Conservation (phyloP, 106 monocot species). For the Acorus calamus region DNA sequence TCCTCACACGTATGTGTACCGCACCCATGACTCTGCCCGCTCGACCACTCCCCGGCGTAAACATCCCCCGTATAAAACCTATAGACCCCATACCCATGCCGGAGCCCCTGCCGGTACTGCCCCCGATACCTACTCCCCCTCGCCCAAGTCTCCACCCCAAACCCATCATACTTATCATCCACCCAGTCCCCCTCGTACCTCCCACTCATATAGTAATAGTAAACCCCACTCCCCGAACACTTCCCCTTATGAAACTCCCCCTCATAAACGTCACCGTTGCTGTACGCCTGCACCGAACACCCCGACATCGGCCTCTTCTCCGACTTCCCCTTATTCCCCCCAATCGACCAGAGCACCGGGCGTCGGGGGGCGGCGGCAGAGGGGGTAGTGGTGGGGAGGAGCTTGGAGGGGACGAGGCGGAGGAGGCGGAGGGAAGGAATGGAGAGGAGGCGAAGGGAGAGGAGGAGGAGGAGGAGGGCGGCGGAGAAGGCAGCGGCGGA, state of each 20-base stretch:
- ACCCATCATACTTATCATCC: constrained; percentile 88
- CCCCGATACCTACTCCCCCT: constrained; percentile 79
- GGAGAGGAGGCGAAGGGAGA: constrained; percentile 21
- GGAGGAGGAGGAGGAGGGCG: constrained; percentile 30
- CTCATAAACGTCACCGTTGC: constrained; percentile 90
- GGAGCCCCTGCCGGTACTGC: constrained; percentile 66
- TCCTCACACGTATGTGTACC: constrained; percentile 89
- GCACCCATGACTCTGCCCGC: constrained; percentile 90
- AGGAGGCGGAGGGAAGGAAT: constrained; percentile 20
- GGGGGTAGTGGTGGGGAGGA: constrained; percentile 16
- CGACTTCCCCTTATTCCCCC: constrained; percentile 10
- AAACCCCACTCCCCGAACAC: constrained; percentile 86
- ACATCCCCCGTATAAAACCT: constrained; percentile 87
- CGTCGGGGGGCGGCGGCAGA: constrained; percentile 10
- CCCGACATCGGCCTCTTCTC: constrained; percentile 24
- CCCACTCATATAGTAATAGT: constrained; percentile 97
- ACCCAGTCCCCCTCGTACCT: constrained; percentile 94
- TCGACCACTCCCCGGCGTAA: constrained; percentile 87
- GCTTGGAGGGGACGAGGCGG: constrained; percentile 11
- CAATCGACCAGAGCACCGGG: constrained; percentile 65
- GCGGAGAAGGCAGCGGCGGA: constrained; percentile 34
- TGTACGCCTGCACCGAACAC: constrained; percentile 57
- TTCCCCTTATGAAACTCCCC: constrained; percentile 74
- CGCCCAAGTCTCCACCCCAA: constrained; percentile 94
- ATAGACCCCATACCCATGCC: constrained; percentile 86